A percentile compares a stretch with the other conserved stretches of the same genome.
phyloP scores from a whole-genome alignment of 192 early-diverging fungal genomes.

The Entomortierella beljakovae region DNA sequence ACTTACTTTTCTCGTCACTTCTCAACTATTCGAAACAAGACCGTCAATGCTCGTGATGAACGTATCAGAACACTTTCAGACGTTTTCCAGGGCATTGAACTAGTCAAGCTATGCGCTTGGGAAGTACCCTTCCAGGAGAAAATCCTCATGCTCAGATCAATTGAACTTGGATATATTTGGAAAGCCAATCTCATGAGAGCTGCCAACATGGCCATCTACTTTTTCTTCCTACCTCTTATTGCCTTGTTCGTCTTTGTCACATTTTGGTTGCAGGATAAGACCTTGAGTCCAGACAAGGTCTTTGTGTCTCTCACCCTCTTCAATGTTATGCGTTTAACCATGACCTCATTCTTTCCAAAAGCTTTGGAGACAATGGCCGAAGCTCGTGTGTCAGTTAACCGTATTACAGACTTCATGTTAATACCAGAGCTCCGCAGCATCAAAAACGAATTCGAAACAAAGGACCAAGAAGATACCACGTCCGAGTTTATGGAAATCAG shows the following conservation, averaged over 20 bases:
- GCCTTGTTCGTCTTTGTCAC: constrained; percentile 48
- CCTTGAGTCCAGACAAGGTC: constrained; percentile 43
- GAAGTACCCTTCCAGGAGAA: constrained; percentile 56
- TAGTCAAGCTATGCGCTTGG: constrained; percentile 57
- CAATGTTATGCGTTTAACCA: constrained; percentile 56
- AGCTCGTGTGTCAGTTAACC: constrained; percentile 38
- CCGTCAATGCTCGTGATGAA: constrained; percentile 49
- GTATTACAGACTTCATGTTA: constrained; percentile 56
- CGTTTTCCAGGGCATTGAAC: constrained; percentile 54
- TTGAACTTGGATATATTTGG: constrained; percentile 49
- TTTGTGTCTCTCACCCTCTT: constrained; percentile 53
- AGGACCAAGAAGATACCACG: background rate
- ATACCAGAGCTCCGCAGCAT: constrained; percentile 48
- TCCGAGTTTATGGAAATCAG: background rate
- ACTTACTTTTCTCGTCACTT: constrained; percentile 45
- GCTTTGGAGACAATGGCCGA: constrained; percentile 58
- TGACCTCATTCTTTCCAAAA: constrained; percentile 57
- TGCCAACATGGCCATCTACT: constrained; percentile 54
- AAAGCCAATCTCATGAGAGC: constrained; percentile 55
- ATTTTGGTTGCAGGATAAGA: constrained; percentile 45
- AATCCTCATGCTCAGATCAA: constrained; percentile 45
- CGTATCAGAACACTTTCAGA: constrained; percentile 55
- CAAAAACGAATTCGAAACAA: constrained; percentile 38
- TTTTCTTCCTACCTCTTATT: constrained; percentile 54
- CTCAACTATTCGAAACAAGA: constrained; percentile 45